phyloP scores from a whole-genome alignment of 2,329 filamentous ascomycete species.

The Didymella lethalis region DNA sequence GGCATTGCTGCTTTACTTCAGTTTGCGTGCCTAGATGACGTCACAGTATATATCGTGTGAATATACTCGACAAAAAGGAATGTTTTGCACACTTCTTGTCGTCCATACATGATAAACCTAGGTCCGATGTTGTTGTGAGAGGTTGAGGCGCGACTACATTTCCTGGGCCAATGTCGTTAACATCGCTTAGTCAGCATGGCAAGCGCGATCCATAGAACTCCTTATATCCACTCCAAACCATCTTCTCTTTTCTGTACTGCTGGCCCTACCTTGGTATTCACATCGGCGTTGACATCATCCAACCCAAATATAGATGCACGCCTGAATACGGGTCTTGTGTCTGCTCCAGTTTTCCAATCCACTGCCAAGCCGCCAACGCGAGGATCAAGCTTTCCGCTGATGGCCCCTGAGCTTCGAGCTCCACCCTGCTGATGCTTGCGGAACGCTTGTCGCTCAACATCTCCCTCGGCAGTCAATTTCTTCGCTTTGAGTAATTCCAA shows the following conservation, averaged over 20 bases:
- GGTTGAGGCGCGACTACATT: no score
- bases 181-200: not conserved
- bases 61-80: no score
- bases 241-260: not conserved
- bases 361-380: constrained; percentile 4
- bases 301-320: constrained; percentile 4
- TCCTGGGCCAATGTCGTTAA: no score
- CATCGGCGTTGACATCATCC: not conserved
- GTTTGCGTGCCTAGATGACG: no score
- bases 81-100: no score
- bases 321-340: constrained; percentile 1
- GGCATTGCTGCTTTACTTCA: no score
- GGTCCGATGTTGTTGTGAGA: no score
- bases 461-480: not conserved
- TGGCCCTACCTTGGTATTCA: not conserved
- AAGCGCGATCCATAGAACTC: not conserved
- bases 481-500: not conserved
- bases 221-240: not conserved
- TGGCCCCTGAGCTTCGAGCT: constrained; percentile 13
- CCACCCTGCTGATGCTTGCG: constrained; percentile 10
- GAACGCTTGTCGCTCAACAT: not conserved
- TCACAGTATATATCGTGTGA: no score
- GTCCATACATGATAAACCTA: no score
- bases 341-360: constrained; percentile 14
- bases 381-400: constrained; percentile 18